Evolutionary conservation across 1,139 yeast genomes (phyloP).

Genomic region (Lodderomyces jiufengensis): DNA sequence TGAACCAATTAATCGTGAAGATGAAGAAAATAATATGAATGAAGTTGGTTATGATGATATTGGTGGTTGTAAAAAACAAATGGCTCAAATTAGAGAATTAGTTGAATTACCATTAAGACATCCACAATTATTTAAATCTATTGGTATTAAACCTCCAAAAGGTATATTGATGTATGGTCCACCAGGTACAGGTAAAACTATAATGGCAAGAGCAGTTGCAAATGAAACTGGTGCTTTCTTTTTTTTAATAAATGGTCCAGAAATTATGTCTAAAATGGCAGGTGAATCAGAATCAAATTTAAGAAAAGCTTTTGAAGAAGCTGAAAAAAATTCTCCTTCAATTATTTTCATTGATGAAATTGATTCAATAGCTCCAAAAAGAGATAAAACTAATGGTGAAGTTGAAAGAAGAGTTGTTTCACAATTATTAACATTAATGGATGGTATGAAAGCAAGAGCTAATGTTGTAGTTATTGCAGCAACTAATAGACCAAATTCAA

Average conservation of each 20-base stretch:
- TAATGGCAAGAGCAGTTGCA: slow-evolving; percentile 99
- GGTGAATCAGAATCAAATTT: slow-evolving; percentile 98
- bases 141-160: slow-evolving; percentile 96
- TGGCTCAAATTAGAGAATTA: slow-evolving; percentile 97
- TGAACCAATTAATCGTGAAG: slow-evolving; percentile 98
- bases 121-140: slow-evolving; percentile 93
- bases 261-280: slow-evolving; percentile 99
- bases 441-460: slow-evolving; percentile 99
- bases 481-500: slow-evolving; percentile 96
- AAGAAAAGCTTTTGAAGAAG: slow-evolving; percentile 98
- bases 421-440: slow-evolving; percentile 95
- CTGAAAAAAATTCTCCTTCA: slow-evolving; percentile 97
- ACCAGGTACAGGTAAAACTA: slow-evolving; percentile 98
- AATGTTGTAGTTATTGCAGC: slow-evolving; percentile 87
- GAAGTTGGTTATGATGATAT: slow-evolving; percentile 99
- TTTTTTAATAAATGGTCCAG: slow-evolving; percentile 98
- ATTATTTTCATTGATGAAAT: slow-evolving; percentile 97
- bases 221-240: slow-evolving; percentile 99
- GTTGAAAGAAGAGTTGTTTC: slow-evolving; percentile 96
- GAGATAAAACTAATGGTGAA: slow-evolving; percentile 99
- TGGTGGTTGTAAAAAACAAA: slow-evolving; percentile 98
- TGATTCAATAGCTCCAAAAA: slow-evolving; percentile 98
- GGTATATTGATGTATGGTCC: slow-evolving; percentile 98
- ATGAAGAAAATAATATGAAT: slow-evolving; percentile 91
- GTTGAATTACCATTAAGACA: slow-evolving; percentile 96